Base-by-base conservation (phyloP, 1,284 basidiomycete species). In the Rhodotorula sp. region DNA sequence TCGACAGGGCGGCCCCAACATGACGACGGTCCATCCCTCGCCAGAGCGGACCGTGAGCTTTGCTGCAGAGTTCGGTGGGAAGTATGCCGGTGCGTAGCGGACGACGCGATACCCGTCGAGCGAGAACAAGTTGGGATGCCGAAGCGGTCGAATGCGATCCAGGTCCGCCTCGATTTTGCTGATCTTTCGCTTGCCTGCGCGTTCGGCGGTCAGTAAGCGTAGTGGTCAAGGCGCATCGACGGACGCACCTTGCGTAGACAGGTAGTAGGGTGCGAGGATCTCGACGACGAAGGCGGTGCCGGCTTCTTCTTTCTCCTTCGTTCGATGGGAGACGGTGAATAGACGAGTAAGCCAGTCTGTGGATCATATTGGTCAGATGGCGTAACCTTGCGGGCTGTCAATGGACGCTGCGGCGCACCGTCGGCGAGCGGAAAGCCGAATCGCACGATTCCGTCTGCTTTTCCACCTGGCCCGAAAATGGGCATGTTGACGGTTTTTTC, bases 231-330 rank as follows among this genome's bases (percentile, higher is more conserved):
- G 4, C 23, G 20, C 23, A 4, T 20, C 0, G 5, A 5, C 43
- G 3, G 6, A 2, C 47, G 16, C 4, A 65, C 73, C 75, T 56
- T 75, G 77, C 2, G 75, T 61, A 0, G 76, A 75, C 43, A 75
- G 66, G 47, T 74, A 78, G 67, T 78, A 78, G 0, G 77, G 76
- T 26, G 71, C 73, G 49, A 77, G 70, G 16, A 79, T 68, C 61
- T 79, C 74, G 51, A 73, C 68, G 31, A 73, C 71, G 34, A 73
- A 73, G 0, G 73, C 70, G 39, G 66, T 75, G 26, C 57, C 75
- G 1, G 73, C 57, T 54, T 64, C 58, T 1, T 61, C 20, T 39
- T 68, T 47, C 31, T 62, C 56, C 0, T 31, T 21, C 0, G 49
- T 4, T 43, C 72, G 43, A 54, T 74, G 68, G 23, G 60, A 18